These are phyloP conservation scores for Nannochloropsis gaditana DNA, from an alignment of 108 stramenopile genomes.

Conservation along the genomic window DNA sequence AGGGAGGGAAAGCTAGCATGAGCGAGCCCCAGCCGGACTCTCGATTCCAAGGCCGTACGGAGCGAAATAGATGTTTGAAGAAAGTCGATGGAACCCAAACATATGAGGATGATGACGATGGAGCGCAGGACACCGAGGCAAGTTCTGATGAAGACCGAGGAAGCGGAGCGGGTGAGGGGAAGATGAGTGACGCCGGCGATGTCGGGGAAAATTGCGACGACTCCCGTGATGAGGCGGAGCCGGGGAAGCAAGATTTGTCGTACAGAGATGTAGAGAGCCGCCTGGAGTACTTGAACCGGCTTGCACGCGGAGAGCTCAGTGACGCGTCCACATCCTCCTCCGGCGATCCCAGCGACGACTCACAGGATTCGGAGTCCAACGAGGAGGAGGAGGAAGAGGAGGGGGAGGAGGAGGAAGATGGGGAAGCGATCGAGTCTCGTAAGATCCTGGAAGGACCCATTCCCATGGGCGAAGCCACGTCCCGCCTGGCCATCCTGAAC, in stretches of 20 bases:
- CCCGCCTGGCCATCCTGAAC: constrained; percentile 67
- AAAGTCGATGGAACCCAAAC: constrained; percentile 1
- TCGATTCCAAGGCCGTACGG: background rate
- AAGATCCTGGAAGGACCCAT: background rate
- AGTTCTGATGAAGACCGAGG: background rate
- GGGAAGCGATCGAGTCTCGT: constrained; percentile 38
- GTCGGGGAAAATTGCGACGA: background rate
- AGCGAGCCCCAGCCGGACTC: background rate
- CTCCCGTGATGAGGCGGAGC: background rate
- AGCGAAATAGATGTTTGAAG: background rate
- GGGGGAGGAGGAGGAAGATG: constrained; percentile 57
- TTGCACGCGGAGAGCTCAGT: constrained; percentile 79
- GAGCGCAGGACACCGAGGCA: constrained; percentile 10
- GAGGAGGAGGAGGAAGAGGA: constrained; percentile 44
- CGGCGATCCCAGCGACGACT: constrained; percentile 48
- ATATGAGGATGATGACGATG: constrained; percentile 32
- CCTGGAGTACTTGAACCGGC: constrained; percentile 81
- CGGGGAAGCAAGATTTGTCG: background rate
- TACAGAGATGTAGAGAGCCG: constrained; percentile 55
- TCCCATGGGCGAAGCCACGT: constrained; percentile 34
- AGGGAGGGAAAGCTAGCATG: background rate
- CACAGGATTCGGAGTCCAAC: constrained; percentile 27
- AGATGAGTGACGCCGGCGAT: background rate
- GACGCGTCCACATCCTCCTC: constrained; percentile 57
- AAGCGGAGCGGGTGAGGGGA: constrained; percentile 21